phyloP scores from a whole-genome alignment of 2,329 filamentous ascomycete genomes.

The Ramularia endophylla region DNA sequence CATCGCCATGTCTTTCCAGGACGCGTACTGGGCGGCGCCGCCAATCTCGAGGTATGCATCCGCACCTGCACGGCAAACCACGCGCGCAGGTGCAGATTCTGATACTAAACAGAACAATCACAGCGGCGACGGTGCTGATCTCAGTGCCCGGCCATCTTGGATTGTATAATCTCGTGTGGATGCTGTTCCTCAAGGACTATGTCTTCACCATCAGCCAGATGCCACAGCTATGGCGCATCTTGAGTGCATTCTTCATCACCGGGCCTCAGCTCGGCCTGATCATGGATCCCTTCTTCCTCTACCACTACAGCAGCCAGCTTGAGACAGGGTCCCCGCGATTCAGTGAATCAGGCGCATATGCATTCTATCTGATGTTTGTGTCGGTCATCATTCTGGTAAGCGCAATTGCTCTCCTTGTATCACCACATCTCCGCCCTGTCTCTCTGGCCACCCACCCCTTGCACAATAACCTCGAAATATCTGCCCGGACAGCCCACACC shows the following conservation, averaged over 20 bases:
- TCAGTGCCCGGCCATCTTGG: slow-evolving; percentile 57
- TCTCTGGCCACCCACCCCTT: slow-evolving; percentile 19
- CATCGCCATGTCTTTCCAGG: slow-evolving; percentile 20
- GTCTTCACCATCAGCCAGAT: slow-evolving; percentile 47
- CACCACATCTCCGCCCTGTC: slow-evolving; percentile 7
- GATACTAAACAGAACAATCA: slow-evolving; percentile 59
- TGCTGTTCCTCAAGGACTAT: slow-evolving; percentile 49
- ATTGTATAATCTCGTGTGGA: slow-evolving; percentile 46
- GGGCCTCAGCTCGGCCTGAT: slow-evolving; percentile 53
- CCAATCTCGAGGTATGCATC: slow-evolving; percentile 57
- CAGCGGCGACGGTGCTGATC: slow-evolving; percentile 56
- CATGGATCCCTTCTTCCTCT: slow-evolving; percentile 73
- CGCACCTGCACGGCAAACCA: slow-evolving; percentile 2
- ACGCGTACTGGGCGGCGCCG: slow-evolving; percentile 51
- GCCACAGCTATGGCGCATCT: slow-evolving; percentile 55
- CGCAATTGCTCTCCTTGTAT: slow-evolving; percentile 7
- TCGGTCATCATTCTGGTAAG: slow-evolving; percentile 71
- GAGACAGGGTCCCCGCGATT: slow-evolving; percentile 70
- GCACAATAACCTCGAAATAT: slow-evolving; percentile 52
- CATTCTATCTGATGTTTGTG: slow-evolving; percentile 75
- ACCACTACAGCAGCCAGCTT: slow-evolving; percentile 67
- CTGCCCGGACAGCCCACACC: slow-evolving; percentile 46
- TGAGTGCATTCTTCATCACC: slow-evolving; percentile 55
- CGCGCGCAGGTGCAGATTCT: slow-evolving; percentile 29
- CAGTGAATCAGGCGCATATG: slow-evolving; percentile 66